A percentile compares a stretch with the other conserved stretches of the same genome.
Conservation (phyloP, 2,329 filamentous ascomycete species). For the Cladosporium velox region DNA sequence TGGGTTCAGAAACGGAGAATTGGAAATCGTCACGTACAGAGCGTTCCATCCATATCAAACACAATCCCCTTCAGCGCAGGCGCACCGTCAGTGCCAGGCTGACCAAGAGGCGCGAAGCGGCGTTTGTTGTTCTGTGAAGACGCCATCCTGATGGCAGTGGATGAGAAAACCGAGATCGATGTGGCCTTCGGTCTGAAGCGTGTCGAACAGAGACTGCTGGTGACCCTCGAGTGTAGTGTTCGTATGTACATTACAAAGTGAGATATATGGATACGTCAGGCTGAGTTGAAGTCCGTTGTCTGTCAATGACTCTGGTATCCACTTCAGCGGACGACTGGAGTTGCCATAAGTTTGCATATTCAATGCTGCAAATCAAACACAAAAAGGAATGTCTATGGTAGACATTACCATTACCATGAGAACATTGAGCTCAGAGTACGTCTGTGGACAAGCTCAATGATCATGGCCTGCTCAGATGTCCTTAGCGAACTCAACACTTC, state of each 20-base stretch:
- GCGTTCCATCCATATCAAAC: slow-evolving; percentile 93
- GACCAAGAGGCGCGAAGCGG: slow-evolving; percentile 54
- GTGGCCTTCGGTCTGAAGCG: not conserved
- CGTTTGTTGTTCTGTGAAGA: slow-evolving; percentile 16
- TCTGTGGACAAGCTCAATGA: not conserved
- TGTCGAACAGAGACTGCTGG: not conserved
- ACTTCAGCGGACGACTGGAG: not conserved
- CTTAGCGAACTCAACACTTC: too few relatives aligned
- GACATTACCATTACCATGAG: too few relatives aligned
- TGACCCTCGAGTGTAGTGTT: not conserved
- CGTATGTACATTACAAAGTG: not conserved
- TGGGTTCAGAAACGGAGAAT: not conserved
- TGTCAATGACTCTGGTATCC: slow-evolving; percentile 5
- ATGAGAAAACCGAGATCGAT: not conserved
- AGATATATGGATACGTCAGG: not conserved
- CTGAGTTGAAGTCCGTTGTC: slow-evolving; percentile 1
- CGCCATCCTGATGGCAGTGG: slow-evolving; percentile 2
- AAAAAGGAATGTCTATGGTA: not conserved
- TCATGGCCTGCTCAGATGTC: too few relatives aligned
- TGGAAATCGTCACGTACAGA: slow-evolving; percentile 60
- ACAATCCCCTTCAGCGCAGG: slow-evolving; percentile 62
- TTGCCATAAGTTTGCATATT: not conserved
- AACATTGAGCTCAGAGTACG: too few relatives aligned
- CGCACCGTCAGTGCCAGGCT: slow-evolving; percentile 35
- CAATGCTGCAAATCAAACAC: not conserved